Evolutionary conservation across 2,329 filamentous ascomycete species (phyloP).

Genomic region (Cladophialophora yegresii): DNA sequence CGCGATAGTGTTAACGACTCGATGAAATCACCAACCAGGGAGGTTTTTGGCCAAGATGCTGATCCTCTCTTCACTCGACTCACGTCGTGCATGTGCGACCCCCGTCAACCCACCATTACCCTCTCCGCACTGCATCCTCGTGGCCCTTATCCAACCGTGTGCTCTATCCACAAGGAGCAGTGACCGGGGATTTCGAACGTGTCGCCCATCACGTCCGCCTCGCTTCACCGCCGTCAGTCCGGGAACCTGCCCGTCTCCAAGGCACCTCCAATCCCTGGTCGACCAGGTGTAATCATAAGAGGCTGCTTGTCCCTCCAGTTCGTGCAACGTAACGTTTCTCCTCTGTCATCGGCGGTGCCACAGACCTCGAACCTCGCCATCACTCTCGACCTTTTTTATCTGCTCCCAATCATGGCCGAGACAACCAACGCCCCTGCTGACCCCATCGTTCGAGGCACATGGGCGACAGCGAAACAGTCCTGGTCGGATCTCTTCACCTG

Average conservation of each 20-base stretch:
- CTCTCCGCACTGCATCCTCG: background rate
- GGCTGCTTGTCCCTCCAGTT: background rate
- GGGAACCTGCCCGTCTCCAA: background rate
- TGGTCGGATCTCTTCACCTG: slow-evolving; percentile 68
- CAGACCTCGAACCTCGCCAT: background rate
- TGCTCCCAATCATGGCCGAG: slow-evolving; percentile 17
- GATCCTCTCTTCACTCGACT: background rate
- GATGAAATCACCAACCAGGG: background rate
- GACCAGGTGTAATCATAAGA: slow-evolving; percentile 2
- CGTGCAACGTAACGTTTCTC: background rate
- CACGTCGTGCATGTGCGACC: background rate
- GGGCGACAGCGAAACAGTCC: slow-evolving; percentile 66
- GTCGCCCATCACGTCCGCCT: background rate
- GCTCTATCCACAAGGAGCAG: background rate
- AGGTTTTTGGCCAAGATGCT: background rate
- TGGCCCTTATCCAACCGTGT: background rate
- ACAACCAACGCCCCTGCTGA: slow-evolving; percentile 57
- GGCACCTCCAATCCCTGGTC: background rate
- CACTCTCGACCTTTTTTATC: background rate
- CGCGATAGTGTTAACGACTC: background rate
- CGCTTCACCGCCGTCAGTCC: background rate
- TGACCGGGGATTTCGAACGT: background rate
- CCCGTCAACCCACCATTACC: background rate
- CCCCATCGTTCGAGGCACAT: slow-evolving; percentile 65
- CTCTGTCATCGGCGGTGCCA: background rate